phyloP scores from a whole-genome alignment of 2,329 filamentous ascomycete genomes.

The Penicillium sp. region DNA sequence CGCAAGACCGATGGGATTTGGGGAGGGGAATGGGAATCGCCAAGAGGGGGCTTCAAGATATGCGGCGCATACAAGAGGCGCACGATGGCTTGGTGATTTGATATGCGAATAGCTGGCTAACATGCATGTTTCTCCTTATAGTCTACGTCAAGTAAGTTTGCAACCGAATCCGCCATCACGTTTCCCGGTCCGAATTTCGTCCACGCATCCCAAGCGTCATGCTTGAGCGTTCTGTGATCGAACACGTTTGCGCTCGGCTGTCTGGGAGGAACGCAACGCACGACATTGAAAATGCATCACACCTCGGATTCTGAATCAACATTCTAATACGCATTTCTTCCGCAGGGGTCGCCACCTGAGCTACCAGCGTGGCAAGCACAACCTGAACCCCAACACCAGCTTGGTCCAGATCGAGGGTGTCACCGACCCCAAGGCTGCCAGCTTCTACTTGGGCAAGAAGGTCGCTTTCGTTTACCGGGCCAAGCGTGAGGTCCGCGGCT shows the following conservation, averaged over 20 bases:
- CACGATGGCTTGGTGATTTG: constrained; percentile 1
- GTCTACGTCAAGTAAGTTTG: constrained; percentile 84
- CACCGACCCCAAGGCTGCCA: constrained; percentile 80
- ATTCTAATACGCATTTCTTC: constrained; percentile 32
- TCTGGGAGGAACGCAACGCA: too few species aligned
- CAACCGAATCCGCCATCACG: constrained; percentile 18
- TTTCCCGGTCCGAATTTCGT: constrained; percentile 12
- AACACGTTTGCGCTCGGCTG: too few species aligned
- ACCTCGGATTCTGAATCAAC: constrained; percentile 14
- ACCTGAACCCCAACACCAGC: constrained; percentile 81
- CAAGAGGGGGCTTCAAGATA: neutral
- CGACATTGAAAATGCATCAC: too few species aligned
- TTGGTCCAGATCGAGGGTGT: constrained; percentile 99
- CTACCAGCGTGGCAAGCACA: constrained; percentile 93
- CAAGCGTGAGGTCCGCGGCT: constrained; percentile 88
- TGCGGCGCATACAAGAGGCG: constrained; percentile 8
- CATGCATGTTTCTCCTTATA: constrained; percentile 37
- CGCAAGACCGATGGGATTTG: neutral
- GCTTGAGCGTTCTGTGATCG: too few species aligned
- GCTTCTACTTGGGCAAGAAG: constrained; percentile 99
- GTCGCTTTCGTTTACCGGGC: constrained; percentile 98
- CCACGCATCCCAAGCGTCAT: constrained; percentile 7
- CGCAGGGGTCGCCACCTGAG: constrained; percentile 92
- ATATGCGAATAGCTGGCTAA: constrained; percentile 24
- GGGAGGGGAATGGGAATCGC: neutral